Evolutionary conservation across 2,329 filamentous ascomycete species (phyloP).

Genomic region (Coniella vitis): DNA sequence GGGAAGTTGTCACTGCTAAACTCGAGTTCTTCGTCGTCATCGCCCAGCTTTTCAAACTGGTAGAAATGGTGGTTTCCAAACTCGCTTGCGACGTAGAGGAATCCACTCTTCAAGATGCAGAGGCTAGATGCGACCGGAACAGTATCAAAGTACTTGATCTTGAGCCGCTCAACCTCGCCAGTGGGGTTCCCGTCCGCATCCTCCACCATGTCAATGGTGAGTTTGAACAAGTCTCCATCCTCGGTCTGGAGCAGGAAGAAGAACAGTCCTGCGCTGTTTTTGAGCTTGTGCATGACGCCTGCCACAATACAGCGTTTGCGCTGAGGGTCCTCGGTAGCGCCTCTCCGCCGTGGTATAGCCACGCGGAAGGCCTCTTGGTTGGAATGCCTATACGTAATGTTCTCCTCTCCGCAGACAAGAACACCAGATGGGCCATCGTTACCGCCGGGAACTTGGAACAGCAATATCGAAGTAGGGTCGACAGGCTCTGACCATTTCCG

Average conservation of each 20-base stretch:
- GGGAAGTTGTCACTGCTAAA: conserved; percentile 80
- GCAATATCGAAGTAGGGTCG: conserved; percentile 77
- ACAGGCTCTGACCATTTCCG: conserved; percentile 94
- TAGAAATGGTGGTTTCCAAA: conserved; percentile 93
- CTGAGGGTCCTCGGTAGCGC: conserved; percentile 84
- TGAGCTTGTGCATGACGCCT: conserved; percentile 96
- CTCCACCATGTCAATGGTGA: conserved; percentile 85
- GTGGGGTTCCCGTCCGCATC: conserved; percentile 72
- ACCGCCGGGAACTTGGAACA: conserved; percentile 94
- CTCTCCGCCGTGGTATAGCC: conserved; percentile 78
- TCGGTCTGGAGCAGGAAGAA: conserved; percentile 96
- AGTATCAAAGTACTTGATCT: conserved; percentile 97
- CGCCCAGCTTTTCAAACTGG: conserved; percentile 93
- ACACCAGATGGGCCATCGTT: conserved; percentile 92
- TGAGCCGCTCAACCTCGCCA: conserved; percentile 73
- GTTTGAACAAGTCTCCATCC: conserved; percentile 96
- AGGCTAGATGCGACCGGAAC: conserved; percentile 82
- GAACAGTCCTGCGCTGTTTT: conserved; percentile 74
- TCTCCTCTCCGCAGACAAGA: conserved; percentile 89
- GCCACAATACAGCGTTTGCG: conserved; percentile 81
- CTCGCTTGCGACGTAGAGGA: conserved; percentile 86
- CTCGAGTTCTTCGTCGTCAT: conserved; percentile 85
- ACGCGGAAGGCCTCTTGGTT: conserved; percentile 87
- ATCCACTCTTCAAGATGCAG: conserved; percentile 91
- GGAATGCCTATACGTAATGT: conserved; percentile 93